Evolutionary conservation across 2,329 filamentous ascomycete species (phyloP).

Genomic region (Clonostachys rhizophaga): DNA sequence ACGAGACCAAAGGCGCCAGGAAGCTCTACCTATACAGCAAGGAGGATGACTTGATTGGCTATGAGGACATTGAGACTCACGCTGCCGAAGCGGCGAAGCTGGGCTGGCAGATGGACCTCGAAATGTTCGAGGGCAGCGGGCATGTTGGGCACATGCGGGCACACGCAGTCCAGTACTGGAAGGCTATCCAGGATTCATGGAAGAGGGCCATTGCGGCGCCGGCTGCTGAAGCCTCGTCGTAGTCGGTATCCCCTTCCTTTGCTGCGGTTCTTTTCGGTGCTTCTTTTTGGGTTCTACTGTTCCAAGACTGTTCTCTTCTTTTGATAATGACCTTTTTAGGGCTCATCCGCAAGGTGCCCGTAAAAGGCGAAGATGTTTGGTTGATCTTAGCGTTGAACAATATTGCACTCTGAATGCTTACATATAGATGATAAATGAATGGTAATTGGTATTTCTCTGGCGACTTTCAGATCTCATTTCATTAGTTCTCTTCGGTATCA

Average conservation of each 20-base stretch:
- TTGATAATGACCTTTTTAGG: too few species aligned
- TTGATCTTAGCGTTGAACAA: too few species aligned
- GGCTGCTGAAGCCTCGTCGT: too few species aligned
- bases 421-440: too few species aligned
- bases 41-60: conserved; percentile 50
- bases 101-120: conserved; percentile 43
- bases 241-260: too few species aligned
- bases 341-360: too few species aligned
- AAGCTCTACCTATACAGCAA: conserved; percentile 56
- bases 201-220: conserved; percentile 1
- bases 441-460: neutral
- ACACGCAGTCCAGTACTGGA: conserved; percentile 56
- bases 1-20: conserved; percentile 27
- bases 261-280: too few species aligned
- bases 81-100: conserved; percentile 36
- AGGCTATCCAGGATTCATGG: conserved; percentile 25
- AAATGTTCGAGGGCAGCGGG: conserved; percentile 50
- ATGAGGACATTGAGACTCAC: conserved; percentile 50
- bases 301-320: too few species aligned
- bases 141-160: conserved; percentile 59
- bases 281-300: too few species aligned
- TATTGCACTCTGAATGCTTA: too few species aligned
- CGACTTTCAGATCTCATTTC: neutral
- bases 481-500: neutral
- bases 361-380: too few species aligned